Evolutionary conservation across 2,329 filamentous ascomycete species (phyloP), one percentile per base, ranked within the genome.

Genomic region (Hypoxylon sp.): DNA sequence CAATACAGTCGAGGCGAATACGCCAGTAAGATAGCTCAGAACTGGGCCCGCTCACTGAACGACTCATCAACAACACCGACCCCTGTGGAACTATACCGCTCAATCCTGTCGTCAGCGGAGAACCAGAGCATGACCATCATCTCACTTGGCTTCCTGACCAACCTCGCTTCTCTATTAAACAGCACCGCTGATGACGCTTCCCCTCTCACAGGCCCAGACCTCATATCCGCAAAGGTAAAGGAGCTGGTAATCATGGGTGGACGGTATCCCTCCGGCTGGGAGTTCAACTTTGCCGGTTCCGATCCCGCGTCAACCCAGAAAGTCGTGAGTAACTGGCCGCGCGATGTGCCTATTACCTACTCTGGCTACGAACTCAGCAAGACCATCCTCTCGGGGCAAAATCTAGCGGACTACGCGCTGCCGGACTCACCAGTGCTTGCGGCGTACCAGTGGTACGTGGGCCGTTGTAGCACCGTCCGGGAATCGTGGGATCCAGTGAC

Each of bases 201-300:
- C 0, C 46, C 73, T 7, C 77, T 85, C 10, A 65, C 73, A 7
- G 84, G 85, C 0, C 74, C 71, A 1, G 78, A 78, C 7, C 80
- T 87, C 1, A 67, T 86, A 21, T 66, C 75, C 1, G 59, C 67
- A 9, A 86, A 86, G 68, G 83, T 87, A 1, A 72, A 74, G 0
- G 81, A 87, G 72, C 77, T 87, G 1, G 82, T 86, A 1, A 71
- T 87, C 5, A 86, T 86, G 84, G 85, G 85, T 23, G 85, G 85
- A 11, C 74, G 63, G 5, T 87, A 85, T 60, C 83, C 84, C 0
- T 79, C 78, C 0, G 84, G 84, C 7, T 74, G 77, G 59, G 81
- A 84, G 59, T 87, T 78, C 73, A 87, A 87, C 72, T 86, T 87
- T 67, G 82, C 74, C 30, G 81, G 81, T 23, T 72, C 75, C 46